phyloP scores from a whole-genome alignment of 2,329 filamentous ascomycete genomes.

The Orbilia blumenaviensis region DNA sequence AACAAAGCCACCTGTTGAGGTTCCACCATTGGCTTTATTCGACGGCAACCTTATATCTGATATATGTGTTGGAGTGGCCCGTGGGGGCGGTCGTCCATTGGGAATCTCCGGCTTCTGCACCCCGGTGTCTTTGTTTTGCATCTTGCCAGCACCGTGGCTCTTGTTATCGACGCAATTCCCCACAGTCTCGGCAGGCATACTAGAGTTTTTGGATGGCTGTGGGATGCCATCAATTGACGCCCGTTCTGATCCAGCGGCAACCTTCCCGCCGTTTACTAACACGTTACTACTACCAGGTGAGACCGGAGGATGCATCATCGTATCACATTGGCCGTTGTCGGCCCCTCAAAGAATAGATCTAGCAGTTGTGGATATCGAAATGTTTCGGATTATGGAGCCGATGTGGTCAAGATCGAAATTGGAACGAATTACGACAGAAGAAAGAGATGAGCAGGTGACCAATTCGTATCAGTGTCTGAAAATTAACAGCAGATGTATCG shows the following conservation, averaged over 20 bases:
- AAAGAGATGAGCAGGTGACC: constrained; percentile 47
- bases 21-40: constrained; percentile 21
- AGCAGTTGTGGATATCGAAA: constrained; percentile 33
- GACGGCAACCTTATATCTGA: constrained; percentile 42
- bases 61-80: constrained; percentile 30
- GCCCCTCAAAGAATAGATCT: constrained; percentile 38
- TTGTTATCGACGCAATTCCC: constrained; percentile 46
- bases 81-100: constrained; percentile 46
- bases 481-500: constrained; percentile 33
- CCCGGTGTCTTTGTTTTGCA: constrained; percentile 35
- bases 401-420: neutral
- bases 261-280: constrained; percentile 51
- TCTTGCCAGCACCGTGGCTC: constrained; percentile 45
- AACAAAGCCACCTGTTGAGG: constrained; percentile 45
- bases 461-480: constrained; percentile 46
- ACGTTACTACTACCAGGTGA: constrained; percentile 51
- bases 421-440: constrained; percentile 38
- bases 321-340: constrained; percentile 52
- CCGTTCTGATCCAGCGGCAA: constrained; percentile 34
- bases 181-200: constrained; percentile 48
- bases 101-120: constrained; percentile 26
- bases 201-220: constrained; percentile 28
- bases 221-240: constrained; percentile 44
- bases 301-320: constrained; percentile 53
- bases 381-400: constrained; percentile 1